Evolutionary conservation across 371 early-diverging fungal species (phyloP).

Genomic region (Apophysomyces elegans): DNA sequence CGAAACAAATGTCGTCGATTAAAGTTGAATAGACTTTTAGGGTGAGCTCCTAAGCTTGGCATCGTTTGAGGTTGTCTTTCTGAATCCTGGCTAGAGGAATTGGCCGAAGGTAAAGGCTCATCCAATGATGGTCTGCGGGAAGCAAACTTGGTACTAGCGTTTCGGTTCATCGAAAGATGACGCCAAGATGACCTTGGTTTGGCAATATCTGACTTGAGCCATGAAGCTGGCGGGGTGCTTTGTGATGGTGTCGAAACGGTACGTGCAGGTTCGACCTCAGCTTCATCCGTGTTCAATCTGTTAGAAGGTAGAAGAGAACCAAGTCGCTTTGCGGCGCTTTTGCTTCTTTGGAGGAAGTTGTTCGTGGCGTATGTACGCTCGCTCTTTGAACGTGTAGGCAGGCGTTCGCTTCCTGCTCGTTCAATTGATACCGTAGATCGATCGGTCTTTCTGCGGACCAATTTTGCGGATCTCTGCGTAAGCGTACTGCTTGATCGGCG

Average conservation of each 20-base stretch:
- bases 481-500: constrained; percentile 26
- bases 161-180: neutral
- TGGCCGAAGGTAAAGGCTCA: neutral
- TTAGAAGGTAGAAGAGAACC: constrained; percentile 18
- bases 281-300: neutral
- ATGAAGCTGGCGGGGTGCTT: constrained; percentile 2
- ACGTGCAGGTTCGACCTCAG: neutral
- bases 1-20: constrained; percentile 40
- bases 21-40: constrained; percentile 41
- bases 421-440: constrained; percentile 16
- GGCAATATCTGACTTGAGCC: constrained; percentile 3
- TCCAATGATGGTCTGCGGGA: constrained; percentile 11
- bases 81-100: neutral
- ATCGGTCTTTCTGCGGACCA: constrained; percentile 30
- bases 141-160: constrained; percentile 17
- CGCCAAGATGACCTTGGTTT: constrained; percentile 5
- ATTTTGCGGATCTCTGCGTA: constrained; percentile 10
- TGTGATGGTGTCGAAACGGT: neutral
- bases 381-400: constrained; percentile 1
- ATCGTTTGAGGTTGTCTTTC: constrained; percentile 11
- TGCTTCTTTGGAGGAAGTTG: constrained; percentile 19
- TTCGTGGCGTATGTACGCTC: neutral
- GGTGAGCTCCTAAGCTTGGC: constrained; percentile 26
- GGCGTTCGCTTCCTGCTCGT: neutral
- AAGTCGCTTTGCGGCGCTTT: constrained; percentile 27